phyloP scores from a whole-genome alignment of 495 filamentous ascomycete genomes.

The Podospora sp. region DNA sequence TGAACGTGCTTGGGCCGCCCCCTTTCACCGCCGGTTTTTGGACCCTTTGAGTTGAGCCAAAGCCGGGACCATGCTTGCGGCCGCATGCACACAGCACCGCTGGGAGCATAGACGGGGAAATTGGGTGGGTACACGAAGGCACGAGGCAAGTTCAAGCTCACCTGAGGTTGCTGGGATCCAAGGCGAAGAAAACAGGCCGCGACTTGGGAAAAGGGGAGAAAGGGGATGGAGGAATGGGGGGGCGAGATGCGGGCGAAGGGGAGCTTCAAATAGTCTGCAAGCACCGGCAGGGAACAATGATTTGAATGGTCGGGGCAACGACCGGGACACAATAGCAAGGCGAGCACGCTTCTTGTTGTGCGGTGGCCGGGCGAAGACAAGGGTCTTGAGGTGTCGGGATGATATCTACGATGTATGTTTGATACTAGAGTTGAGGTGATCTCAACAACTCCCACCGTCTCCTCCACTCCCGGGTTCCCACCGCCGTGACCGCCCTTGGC shows the following conservation, averaged over 20 bases:
- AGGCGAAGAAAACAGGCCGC: neutral
- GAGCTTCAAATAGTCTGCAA: constrained; percentile 22
- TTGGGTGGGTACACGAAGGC: neutral
- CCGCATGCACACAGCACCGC: neutral
- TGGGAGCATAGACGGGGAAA: neutral
- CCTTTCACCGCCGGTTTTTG: constrained; percentile 29
- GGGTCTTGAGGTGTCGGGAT: constrained; percentile 14
- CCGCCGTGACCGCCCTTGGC: constrained; percentile 7
- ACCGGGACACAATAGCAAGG: constrained; percentile 10
- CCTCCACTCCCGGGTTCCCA: neutral
- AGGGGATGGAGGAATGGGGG: constrained; percentile 7
- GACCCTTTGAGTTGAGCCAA: neutral
- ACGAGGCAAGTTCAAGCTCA: neutral
- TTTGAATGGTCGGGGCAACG: constrained; percentile 8
- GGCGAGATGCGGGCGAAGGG: constrained; percentile 15
- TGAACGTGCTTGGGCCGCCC: constrained; percentile 13
- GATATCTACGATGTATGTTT: constrained; percentile 9
- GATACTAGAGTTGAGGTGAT: constrained; percentile 12
- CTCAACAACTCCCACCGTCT: constrained; percentile 10
- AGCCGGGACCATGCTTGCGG: neutral
- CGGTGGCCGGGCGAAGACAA: constrained; percentile 11
- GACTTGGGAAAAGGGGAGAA: constrained; percentile 2
- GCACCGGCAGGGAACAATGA: constrained; percentile 11
- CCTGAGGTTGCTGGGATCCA: neutral
- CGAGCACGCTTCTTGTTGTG: neutral